Percentiles rank a stretch among this genome's conserved stretches.
phyloP scores from a whole-genome alignment of 2,329 filamentous ascomycete genomes.

The Beauveria sp. region DNA sequence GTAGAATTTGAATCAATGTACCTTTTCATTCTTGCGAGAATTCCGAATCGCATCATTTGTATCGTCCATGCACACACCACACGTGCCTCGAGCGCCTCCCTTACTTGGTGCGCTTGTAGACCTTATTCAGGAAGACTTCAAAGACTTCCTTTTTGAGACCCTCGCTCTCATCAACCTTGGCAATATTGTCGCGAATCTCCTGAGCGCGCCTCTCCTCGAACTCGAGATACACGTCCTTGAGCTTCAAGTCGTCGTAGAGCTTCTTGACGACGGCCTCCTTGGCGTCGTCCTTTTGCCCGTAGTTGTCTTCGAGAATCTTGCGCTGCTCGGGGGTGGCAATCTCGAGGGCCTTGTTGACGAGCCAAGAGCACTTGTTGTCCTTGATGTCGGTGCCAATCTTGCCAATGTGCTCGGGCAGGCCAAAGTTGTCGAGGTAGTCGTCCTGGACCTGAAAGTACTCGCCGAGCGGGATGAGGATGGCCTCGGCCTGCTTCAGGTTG shows the following conservation, averaged over 20 bases:
- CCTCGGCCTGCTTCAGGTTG: conserved; percentile 82
- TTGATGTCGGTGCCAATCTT: conserved; percentile 99
- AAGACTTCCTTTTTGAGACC: conserved; percentile 89
- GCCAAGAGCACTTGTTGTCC: conserved; percentile 99
- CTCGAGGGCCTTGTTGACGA: conserved; percentile 88
- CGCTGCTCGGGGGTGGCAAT: conserved; percentile 78
- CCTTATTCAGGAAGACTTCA: conserved; percentile 85
- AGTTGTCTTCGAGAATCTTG: conserved; percentile 81
- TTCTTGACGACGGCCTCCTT: conserved; percentile 83
- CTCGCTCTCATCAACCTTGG: conserved; percentile 71
- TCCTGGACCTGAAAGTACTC: conserved; percentile 99
- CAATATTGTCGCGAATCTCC: conserved; percentile 72
- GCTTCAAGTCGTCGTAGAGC: conserved; percentile 76
- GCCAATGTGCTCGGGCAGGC: conserved; percentile 83
- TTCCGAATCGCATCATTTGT: neutral
- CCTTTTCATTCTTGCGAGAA: neutral
- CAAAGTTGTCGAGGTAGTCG: conserved; percentile 98
- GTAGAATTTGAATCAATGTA: conserved; percentile 9
- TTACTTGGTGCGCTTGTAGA: conserved; percentile 97
- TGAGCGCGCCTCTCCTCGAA: conserved; percentile 83
- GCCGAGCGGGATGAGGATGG: conserved; percentile 92
- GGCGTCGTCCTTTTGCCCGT: conserved; percentile 80
- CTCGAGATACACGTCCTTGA: conserved; percentile 75
- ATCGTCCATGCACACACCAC: neutral
- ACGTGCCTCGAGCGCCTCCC: neutral